These are phyloP conservation scores for Xylaria sp. DNA, from an alignment of 2,329 filamentous ascomycete genomes.

Conservation along the genomic window DNA sequence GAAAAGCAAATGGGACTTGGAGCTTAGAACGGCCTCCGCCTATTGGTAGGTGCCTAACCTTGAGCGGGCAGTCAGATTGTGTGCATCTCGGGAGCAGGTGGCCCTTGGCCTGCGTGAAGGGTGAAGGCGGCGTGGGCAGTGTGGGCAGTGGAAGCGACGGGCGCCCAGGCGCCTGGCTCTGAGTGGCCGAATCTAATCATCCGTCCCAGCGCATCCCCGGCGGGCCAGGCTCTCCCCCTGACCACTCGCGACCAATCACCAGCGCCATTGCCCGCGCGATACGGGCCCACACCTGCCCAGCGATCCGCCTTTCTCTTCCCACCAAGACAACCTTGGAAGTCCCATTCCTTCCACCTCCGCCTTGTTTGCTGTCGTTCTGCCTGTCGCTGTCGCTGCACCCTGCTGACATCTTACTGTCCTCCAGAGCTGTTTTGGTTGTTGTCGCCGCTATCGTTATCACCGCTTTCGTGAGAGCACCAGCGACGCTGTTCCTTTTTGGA, in stretches of 20 bases:
- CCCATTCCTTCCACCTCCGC: constrained; percentile 29
- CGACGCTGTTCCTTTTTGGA: no score
- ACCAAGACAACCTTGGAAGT: constrained; percentile 16
- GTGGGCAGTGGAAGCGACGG: not conserved
- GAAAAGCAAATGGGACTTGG: not conserved
- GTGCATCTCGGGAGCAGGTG: no score
- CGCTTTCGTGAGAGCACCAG: no score
- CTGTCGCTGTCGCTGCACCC: constrained; percentile 4
- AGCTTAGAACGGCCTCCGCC: no score
- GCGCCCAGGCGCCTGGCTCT: constrained; percentile 16
- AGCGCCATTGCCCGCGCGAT: constrained; percentile 3
- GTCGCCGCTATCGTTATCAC: not conserved
- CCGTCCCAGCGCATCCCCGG: constrained; percentile 22
- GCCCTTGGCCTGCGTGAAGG: no score
- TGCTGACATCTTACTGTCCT: constrained; percentile 2
- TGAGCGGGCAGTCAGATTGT: no score
- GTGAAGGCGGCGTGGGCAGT: no score
- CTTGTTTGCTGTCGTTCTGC: constrained; percentile 19
- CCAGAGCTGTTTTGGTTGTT: not conserved
- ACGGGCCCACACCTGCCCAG: constrained; percentile 14
- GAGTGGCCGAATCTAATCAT: constrained; percentile 31
- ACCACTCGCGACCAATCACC: constrained; percentile 20
- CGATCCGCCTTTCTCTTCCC: constrained; percentile 27
- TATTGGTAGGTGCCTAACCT: no score
- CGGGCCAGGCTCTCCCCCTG: constrained; percentile 25